Percentiles rank a stretch among this genome's conserved stretches.
Conservation (phyloP, 1,139 yeast species). For the Zygosaccharomyces sapae region DNA sequence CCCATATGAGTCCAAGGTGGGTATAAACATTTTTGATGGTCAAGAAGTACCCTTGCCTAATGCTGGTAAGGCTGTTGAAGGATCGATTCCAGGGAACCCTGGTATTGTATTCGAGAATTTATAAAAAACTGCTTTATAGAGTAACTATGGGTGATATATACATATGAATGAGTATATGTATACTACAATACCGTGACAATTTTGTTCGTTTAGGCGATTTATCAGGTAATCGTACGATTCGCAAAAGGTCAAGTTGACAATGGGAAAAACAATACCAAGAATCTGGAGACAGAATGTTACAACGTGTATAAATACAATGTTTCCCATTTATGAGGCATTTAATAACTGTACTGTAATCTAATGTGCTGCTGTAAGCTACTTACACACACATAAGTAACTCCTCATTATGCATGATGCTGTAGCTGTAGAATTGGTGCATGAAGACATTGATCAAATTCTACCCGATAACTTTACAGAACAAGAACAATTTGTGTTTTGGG, state of each 20-base stretch:
- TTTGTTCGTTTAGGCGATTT: neutral
- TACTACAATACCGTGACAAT: neutral
- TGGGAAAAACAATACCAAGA: too few species aligned
- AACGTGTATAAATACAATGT: too few species aligned
- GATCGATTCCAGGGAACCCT: constrained; percentile 91
- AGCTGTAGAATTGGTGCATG: constrained; percentile 8
- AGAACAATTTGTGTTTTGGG: constrained; percentile 15
- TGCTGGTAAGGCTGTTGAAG: constrained; percentile 67
- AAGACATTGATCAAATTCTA: constrained; percentile 9
- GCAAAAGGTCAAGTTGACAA: too few species aligned
- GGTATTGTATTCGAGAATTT: constrained; percentile 73
- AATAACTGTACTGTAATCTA: too few species aligned
- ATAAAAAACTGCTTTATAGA: constrained; percentile 10
- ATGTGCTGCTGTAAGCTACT: too few species aligned
- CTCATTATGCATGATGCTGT: constrained; percentile 11
- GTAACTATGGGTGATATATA: neutral
- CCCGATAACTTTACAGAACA: constrained; percentile 11
- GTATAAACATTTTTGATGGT: constrained; percentile 63
- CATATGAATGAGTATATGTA: neutral
- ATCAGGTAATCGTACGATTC: too few species aligned
- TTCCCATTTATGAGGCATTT: too few species aligned
- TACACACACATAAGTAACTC: too few species aligned
- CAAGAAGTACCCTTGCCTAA: constrained; percentile 63
- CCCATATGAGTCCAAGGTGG: constrained; percentile 57
- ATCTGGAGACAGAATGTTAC: too few species aligned